Evolutionary conservation across 345 rosid species (phyloP).

Genomic region (Hirschfeldia incana): DNA sequence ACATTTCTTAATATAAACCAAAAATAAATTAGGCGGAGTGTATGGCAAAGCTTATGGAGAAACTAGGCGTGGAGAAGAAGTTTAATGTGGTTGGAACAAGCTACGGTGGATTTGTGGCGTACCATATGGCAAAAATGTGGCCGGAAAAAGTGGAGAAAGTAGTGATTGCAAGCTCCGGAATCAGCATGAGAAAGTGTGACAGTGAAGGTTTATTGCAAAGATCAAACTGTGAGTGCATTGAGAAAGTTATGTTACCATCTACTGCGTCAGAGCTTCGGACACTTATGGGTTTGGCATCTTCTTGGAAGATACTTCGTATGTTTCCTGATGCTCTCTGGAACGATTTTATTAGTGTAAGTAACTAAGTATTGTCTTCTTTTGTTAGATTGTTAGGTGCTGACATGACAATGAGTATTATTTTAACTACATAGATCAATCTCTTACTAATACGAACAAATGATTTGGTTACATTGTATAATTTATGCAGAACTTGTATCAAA

Average conservation of each 20-base stretch:
- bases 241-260: constrained; percentile 73
- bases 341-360: constrained; percentile 63
- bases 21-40: constrained; percentile 46
- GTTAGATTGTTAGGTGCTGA: background rate
- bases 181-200: constrained; percentile 58
- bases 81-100: constrained; percentile 74
- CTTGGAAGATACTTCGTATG: constrained; percentile 32
- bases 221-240: constrained; percentile 49
- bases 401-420: background rate
- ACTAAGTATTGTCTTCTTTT: background rate
- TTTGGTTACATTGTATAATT: background rate
- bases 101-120: constrained; percentile 93
- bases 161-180: constrained; percentile 80
- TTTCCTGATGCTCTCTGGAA: constrained; percentile 64
- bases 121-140: constrained; percentile 67
- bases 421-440: background rate
- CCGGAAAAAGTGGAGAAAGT: constrained; percentile 78
- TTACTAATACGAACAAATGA: too few relatives aligned
- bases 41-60: constrained; percentile 57
- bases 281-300: constrained; percentile 51
- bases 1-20: background rate
- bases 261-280: constrained; percentile 56
- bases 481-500: constrained; percentile 54
- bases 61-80: constrained; percentile 45
- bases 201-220: constrained; percentile 51